Evolutionary conservation across 2,329 filamentous ascomycete genomes (phyloP).

Genomic region (Neonectria faginata): DNA sequence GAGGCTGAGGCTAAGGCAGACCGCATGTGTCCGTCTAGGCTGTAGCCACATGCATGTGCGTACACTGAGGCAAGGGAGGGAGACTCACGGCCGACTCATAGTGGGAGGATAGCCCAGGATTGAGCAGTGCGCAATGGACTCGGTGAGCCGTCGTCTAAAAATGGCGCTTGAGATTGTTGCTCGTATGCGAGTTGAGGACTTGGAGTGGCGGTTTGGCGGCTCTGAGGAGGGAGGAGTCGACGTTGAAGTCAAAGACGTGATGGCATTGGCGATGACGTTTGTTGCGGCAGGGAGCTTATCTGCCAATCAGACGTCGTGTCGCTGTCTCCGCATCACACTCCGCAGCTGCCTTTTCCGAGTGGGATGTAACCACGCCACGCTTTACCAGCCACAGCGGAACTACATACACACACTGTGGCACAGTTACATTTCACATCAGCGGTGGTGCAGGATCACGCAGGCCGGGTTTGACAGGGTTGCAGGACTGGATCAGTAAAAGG

Average conservation of each 20-base stretch:
- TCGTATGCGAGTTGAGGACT: slow-evolving; percentile 17
- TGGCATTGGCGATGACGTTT: slow-evolving; percentile 44
- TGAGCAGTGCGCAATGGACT: slow-evolving; percentile 18
- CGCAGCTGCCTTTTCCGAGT: background rate
- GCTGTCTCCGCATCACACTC: slow-evolving; percentile 5
- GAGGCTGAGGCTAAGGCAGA: background rate
- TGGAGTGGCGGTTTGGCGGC: slow-evolving; percentile 13
- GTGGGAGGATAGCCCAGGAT: slow-evolving; percentile 25
- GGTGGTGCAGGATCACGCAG: background rate
- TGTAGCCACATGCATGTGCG: background rate
- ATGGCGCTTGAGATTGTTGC: background rate
- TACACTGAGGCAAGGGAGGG: slow-evolving; percentile 24
- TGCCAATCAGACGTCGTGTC: slow-evolving; percentile 32
- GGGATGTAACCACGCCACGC: background rate
- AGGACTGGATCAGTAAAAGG: background rate
- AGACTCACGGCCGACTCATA: slow-evolving; percentile 44
- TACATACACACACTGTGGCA: background rate
- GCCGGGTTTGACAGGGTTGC: background rate
- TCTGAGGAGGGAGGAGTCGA: slow-evolving; percentile 24
- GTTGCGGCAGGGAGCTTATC: slow-evolving; percentile 16
- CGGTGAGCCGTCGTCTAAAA: slow-evolving; percentile 20
- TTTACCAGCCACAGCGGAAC: slow-evolving; percentile 12
- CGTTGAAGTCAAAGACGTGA: slow-evolving; percentile 38
- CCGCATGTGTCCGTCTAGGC: background rate
- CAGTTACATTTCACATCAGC: background rate